These are phyloP conservation scores for Apiospora phragmitis DNA, from an alignment of 2,329 filamentous ascomycete species.

Conservation along the genomic window DNA sequence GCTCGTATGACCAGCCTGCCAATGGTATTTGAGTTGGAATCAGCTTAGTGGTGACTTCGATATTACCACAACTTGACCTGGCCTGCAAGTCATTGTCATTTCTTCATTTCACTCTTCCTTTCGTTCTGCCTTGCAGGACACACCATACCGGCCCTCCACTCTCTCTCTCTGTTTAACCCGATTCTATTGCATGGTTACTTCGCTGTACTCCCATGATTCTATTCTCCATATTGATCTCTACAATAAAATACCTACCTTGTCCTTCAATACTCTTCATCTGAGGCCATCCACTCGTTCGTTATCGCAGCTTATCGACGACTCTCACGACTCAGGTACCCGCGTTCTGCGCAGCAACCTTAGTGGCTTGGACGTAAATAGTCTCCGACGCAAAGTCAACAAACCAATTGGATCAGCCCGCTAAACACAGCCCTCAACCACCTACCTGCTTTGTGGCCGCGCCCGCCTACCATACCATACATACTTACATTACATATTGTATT, in stretches of 20 bases:
- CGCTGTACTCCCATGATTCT: not conserved
- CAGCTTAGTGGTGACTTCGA: not conserved
- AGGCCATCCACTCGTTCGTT: not conserved
- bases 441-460: not conserved
- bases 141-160: not conserved
- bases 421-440: not conserved
- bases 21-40: not conserved
- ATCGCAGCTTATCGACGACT: slow-evolving; percentile 1
- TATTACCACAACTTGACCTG: slow-evolving; percentile 1
- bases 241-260: not conserved
- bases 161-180: not conserved
- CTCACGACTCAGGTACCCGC: not conserved
- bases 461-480: not conserved
- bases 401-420: not conserved
- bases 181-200: slow-evolving; percentile 1
- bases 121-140: slow-evolving; percentile 5
- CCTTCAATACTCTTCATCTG: not conserved
- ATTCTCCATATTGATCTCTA: not conserved
- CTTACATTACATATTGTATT: not conserved
- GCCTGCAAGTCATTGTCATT: not conserved
- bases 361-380: not conserved
- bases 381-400: slow-evolving; percentile 6
- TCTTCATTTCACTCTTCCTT: not conserved
- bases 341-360: slow-evolving; percentile 6
- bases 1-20: slow-evolving; percentile 7